Conservation (phyloP, 2,329 filamentous ascomycete species). For the Phaeosphaeria sp. region DNA sequence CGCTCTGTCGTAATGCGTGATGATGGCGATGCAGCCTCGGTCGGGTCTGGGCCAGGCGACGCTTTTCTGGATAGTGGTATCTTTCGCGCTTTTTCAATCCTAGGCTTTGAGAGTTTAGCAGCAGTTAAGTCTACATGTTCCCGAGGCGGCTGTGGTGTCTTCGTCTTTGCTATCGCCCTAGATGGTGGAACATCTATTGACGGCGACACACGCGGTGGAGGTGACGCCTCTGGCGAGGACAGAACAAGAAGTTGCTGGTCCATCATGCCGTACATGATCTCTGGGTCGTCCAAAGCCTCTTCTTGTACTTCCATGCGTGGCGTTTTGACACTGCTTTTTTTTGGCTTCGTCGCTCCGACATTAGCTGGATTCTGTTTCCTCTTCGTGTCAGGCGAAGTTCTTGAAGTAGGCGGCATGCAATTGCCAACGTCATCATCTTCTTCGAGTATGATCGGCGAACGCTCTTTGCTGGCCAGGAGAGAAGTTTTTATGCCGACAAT, state of each 20-base stretch:
- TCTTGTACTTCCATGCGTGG: conserved; percentile 12
- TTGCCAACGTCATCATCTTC: background rate
- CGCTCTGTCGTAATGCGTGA: too few relatives aligned
- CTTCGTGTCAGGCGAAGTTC: background rate
- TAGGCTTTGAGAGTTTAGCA: background rate
- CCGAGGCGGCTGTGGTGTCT: background rate
- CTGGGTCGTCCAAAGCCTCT: conserved; percentile 32
- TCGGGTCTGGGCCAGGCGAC: conserved; percentile 1
- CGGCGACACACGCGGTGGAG: conserved; percentile 8
- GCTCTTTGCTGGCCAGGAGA: conserved; percentile 8
- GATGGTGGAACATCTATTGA: background rate
- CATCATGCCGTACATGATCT: conserved; percentile 35
- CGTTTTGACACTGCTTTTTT: conserved; percentile 4
- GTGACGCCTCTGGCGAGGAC: conserved; percentile 14
- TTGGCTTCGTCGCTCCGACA: background rate
- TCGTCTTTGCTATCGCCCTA: background rate
- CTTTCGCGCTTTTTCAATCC: background rate
- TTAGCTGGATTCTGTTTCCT: background rate
- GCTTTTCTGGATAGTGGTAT: conserved; percentile 4
- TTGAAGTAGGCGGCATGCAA: background rate
- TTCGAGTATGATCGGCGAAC: background rate
- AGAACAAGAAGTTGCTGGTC: conserved; percentile 34
- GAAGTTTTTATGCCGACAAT: conserved; percentile 3
- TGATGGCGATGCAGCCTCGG: background rate
- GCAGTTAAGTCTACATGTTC: background rate